A percentile compares a stretch with the other conserved stretches of the same genome.
phyloP scores from a whole-genome alignment of 345 rosid genomes.

The Sonneratia caseolaris region DNA sequence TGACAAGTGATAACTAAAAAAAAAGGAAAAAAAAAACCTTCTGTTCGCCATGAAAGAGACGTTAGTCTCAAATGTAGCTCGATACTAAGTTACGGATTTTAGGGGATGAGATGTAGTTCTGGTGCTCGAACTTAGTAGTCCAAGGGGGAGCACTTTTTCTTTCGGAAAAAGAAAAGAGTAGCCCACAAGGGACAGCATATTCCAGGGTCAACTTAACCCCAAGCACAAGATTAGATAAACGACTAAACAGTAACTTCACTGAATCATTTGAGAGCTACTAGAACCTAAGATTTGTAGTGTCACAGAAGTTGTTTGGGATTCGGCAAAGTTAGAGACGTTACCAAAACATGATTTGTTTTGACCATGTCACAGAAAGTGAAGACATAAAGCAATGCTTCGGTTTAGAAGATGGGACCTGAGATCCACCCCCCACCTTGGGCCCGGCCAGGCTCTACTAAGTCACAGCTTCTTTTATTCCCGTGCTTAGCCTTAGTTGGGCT shows the following conservation, averaged over 20 bases:
- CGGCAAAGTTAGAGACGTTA: neutral
- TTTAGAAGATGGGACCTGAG: neutral
- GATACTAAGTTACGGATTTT: no score
- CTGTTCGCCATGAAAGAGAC: no score
- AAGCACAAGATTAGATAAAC: neutral
- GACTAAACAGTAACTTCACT: neutral
- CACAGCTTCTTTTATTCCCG: neutral
- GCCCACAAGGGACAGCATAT: constrained; percentile 2
- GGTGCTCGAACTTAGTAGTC: neutral
- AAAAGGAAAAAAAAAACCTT: no score
- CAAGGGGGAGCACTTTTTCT: no score
- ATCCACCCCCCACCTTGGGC: no score
- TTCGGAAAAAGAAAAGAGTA: neutral
- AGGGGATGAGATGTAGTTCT: neutral
- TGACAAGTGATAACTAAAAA: no score
- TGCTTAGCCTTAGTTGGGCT: neutral
- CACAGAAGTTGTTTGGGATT: neutral
- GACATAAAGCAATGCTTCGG: neutral
- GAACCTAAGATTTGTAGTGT: neutral
- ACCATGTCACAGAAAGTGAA: neutral
- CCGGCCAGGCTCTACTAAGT: neutral
- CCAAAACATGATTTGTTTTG: neutral
- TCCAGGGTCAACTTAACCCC: neutral
- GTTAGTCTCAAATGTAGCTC: no score
- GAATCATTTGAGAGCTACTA: neutral